Conservation (phyloP, 2,329 filamentous ascomycete genomes). For the Penicillium nordicum region DNA sequence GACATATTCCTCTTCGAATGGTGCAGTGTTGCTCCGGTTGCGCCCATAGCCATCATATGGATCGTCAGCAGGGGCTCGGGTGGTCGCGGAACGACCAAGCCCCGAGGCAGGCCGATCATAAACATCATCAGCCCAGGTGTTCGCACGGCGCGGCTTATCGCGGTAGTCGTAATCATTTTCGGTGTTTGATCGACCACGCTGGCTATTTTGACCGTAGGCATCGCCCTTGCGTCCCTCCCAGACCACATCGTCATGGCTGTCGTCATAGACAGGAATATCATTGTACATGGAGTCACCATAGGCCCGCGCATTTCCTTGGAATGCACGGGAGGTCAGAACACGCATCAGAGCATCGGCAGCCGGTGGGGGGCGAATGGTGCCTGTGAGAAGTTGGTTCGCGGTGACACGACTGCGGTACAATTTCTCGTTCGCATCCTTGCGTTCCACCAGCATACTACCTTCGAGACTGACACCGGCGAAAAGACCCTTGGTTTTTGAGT, state of each 20-base stretch:
- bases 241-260: constrained; percentile 74
- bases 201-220: constrained; percentile 65
- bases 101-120: constrained; percentile 43
- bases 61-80: constrained; percentile 28
- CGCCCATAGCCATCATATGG: constrained; percentile 30
- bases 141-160: constrained; percentile 49
- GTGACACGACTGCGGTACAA: constrained; percentile 82
- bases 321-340: constrained; percentile 79
- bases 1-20: constrained; percentile 48
- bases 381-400: constrained; percentile 76
- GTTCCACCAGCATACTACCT: constrained; percentile 87
- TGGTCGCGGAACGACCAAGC: constrained; percentile 35
- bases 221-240: constrained; percentile 74
- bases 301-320: constrained; percentile 61
- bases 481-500: constrained; percentile 95
- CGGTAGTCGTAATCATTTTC: constrained; percentile 55
- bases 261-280: constrained; percentile 84
- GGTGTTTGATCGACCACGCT: constrained; percentile 54
- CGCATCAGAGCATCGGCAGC: constrained; percentile 80
- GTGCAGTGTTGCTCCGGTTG: constrained; percentile 38
- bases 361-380: constrained; percentile 71
- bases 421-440: constrained; percentile 95
- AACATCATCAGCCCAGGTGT: constrained; percentile 50
- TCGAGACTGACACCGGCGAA: constrained; percentile 95
- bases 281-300: constrained; percentile 77